Base-by-base conservation (phyloP, 2,329 filamentous ascomycete genomes). In the Aureobasidium lini region DNA sequence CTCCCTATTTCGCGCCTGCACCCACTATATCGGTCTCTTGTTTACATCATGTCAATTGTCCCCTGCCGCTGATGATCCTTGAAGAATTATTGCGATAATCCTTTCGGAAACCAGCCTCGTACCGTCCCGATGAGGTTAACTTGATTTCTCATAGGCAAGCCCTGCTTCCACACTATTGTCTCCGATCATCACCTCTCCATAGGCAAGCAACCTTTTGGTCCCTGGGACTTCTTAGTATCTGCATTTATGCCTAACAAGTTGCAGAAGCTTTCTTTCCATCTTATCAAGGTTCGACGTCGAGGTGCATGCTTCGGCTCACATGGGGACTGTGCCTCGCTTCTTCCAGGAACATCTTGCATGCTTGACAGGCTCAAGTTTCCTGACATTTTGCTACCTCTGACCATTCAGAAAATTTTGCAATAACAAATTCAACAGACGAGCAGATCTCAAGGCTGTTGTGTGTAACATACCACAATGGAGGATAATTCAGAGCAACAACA, bases 401-500 rank as follows among this genome's bases (percentile, higher is more conserved):
- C 40, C 32, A 29, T 40, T 40, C 29, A 40, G 28, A 43, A 42
- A 43, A 23, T 5, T 32, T 11, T 16, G 11, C 18, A 56, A 36
- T n/a, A 29, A 46, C 5, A 36, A 37, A 29, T 23, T 9, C 52
- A 37, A 4, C 52, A 29, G 16, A n/a, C 40, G 42, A 37, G n/a
- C 16, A 31, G 18, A 5, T 43, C 23, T 32, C 50, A 32, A 54
- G 50, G 37, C 50, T 54, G 28, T 32, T 43, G 13, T 18, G 28
- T 54, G 50, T 43, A 15, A 43, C 29, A 43, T 15, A 40, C 15
- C 36, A 42, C 23, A n/a, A 64, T 64, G 62, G 62, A 64, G 47
- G 54, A 64, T 59, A 75, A 77, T 52, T 68, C 70, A 63, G 71
- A 76, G 61, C 72, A 76, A 65, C 68, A 69, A 44, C 75, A 74